These are phyloP conservation scores for Rhypophila decipiens DNA, from an alignment of 495 filamentous ascomycete genomes.

Conservation along the genomic window DNA sequence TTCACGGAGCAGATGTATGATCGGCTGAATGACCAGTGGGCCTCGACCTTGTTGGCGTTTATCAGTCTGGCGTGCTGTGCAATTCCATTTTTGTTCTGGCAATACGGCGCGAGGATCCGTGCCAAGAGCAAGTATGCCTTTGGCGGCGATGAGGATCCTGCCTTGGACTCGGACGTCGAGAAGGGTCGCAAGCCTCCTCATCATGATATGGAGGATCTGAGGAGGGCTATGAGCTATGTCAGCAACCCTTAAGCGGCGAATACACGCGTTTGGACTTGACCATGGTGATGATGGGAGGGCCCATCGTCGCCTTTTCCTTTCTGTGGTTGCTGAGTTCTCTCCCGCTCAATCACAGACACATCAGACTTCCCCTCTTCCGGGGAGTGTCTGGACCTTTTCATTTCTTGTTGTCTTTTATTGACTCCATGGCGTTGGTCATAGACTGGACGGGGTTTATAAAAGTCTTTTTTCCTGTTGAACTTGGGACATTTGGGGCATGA, in stretches of 20 bases:
- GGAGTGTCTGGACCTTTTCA: no score
- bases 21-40: slow-evolving; percentile 69
- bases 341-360: background rate
- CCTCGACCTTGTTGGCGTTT: slow-evolving; percentile 62
- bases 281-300: no score
- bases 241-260: slow-evolving; percentile 30
- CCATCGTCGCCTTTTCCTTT: no score
- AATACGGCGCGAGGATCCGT: slow-evolving; percentile 63
- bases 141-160: slow-evolving; percentile 33
- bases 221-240: slow-evolving; percentile 36
- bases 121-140: slow-evolving; percentile 61
- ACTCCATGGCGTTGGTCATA: no score
- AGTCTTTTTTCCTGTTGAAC: no score
- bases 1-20: slow-evolving; percentile 80
- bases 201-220: slow-evolving; percentile 26
- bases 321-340: no score
- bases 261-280: background rate
- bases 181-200: slow-evolving; percentile 21
- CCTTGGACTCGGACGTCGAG: slow-evolving; percentile 3
- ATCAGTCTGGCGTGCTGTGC: slow-evolving; percentile 65
- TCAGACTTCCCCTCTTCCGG: background rate
- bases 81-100: slow-evolving; percentile 74
- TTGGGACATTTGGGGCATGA: no score
- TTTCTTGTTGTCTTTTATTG: no score
- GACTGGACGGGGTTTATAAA: no score